Percentiles rank a stretch among this genome's conserved stretches.
These are phyloP conservation scores for Effrenium voratum DNA, from an alignment of 73 alveolate genomes.

Conservation along the genomic window DNA sequence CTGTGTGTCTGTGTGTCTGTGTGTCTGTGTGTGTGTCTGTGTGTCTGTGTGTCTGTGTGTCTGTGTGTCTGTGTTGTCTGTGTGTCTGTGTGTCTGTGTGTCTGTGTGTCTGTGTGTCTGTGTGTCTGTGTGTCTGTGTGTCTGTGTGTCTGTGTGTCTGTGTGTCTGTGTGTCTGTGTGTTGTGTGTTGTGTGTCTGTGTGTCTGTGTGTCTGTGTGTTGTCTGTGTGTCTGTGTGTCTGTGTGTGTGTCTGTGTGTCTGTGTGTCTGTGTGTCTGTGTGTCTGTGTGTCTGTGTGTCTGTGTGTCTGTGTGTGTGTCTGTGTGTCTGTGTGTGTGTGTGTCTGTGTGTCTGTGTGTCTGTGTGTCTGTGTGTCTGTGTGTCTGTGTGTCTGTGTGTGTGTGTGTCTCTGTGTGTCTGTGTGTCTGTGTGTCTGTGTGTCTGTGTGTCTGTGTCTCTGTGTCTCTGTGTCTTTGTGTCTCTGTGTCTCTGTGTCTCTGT, in stretches of 20 bases:
- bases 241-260: conserved; percentile 7
- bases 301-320: conserved; percentile 38
- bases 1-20: no score
- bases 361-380: no score
- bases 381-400: no score
- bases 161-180: conserved; percentile 47
- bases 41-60: no score
- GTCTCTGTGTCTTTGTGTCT: background rate
- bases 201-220: conserved; percentile 39
- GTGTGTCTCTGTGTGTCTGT: no score
- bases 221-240: background rate
- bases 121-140: conserved; percentile 18
- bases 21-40: no score
- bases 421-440: no score
- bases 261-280: conserved; percentile 16
- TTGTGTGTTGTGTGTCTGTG: background rate
- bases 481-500: background rate
- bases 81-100: conserved; percentile 29
- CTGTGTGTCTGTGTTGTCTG: no score
- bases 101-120: conserved; percentile 1
- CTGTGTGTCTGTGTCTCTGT: background rate
- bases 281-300: conserved; percentile 23
- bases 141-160: conserved; percentile 19
- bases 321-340: conserved; percentile 17
- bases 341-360: no score